These are phyloP conservation scores for Fusarium siculi DNA, from an alignment of 2,329 filamentous ascomycete genomes.

Conservation along the genomic window DNA sequence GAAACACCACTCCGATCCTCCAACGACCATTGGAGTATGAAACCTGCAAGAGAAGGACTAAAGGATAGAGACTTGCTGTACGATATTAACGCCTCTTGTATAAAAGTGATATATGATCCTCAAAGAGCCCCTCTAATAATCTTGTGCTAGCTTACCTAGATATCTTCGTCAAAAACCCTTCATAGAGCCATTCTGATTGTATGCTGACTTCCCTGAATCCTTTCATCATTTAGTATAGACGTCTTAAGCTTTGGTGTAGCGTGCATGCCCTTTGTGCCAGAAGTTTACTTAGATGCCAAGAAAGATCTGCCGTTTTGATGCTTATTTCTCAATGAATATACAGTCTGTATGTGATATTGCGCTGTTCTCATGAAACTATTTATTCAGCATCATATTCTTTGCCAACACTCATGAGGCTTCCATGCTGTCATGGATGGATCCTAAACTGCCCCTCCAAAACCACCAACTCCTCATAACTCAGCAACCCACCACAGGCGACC, in stretches of 20 bases:
- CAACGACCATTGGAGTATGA: conserved; percentile 11
- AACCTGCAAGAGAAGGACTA: conserved; percentile 13
- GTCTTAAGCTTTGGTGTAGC: neutral
- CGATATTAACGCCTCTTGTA: neutral
- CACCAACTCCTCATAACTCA: conserved; percentile 36
- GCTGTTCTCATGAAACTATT: neutral
- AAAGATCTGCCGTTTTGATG: neutral
- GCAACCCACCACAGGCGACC: conserved; percentile 31
- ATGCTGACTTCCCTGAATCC: neutral
- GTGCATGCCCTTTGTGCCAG: neutral
- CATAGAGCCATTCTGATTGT: neutral
- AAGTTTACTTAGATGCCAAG: neutral
- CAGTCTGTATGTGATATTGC: neutral
- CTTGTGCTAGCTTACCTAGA: neutral
- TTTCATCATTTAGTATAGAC: neutral
- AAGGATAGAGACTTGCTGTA: neutral
- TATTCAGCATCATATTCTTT: neutral
- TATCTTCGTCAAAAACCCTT: neutral
- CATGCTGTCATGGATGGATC: conserved; percentile 27
- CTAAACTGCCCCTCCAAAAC: conserved; percentile 37
- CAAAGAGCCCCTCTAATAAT: neutral
- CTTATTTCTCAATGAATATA: neutral
- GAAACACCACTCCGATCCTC: neutral
- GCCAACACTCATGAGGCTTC: conserved; percentile 1
- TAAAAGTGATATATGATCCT: neutral